Evolutionary conservation across 257 asterid species (phyloP), one percentile per base, ranked within the genome.

Genomic region (Solanum sparsipilum): DNA sequence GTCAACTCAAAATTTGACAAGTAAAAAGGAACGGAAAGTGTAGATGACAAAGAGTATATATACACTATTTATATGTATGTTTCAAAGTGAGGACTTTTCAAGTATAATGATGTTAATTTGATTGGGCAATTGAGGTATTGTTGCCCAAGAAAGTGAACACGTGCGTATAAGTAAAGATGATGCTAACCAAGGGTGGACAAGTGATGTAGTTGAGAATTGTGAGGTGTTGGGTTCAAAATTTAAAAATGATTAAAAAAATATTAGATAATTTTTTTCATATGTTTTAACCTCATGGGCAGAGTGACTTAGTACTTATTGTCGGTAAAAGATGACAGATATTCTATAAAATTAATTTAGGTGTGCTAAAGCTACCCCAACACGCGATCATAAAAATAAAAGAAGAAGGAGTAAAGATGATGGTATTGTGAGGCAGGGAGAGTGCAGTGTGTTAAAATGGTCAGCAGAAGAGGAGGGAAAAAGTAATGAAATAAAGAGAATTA

Each of bases 391-490:
- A 46, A 46, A 46, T 13, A 46, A 46, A 46, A 13, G 1, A 6
- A 13, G 6, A 18, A 52, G 23, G 5, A 48, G 60, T 41, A 16
- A 10, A 16, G 39, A 8, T 27, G 7, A 29, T 46, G 65, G 93
- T 90, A 93, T 90, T 23, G 76, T 93, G 88, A 56, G 65, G n/a
- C 10, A 56, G n/a, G 65, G n/a, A 18, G 10, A 56, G 65, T 56
- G 65, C 67, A 79, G 90, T 68, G 32, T 36, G 29, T 31, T 89
- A 91, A 88, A 91, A 56, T 92, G 92, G 94, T 92, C 93, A 94
- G 96, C 95, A 90, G n/a, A 39, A 74, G 56, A 31, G 35, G 68
- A 75, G 76, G 88, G 63, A 44, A 44, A 79, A 15, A 60, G 20
- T 52, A 52, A 60, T 60, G 31, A n/a, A 60, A 67, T 32, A 20